Conservation (phyloP, 495 filamentous ascomycete species). For the Aspergillus asperescens region DNA sequence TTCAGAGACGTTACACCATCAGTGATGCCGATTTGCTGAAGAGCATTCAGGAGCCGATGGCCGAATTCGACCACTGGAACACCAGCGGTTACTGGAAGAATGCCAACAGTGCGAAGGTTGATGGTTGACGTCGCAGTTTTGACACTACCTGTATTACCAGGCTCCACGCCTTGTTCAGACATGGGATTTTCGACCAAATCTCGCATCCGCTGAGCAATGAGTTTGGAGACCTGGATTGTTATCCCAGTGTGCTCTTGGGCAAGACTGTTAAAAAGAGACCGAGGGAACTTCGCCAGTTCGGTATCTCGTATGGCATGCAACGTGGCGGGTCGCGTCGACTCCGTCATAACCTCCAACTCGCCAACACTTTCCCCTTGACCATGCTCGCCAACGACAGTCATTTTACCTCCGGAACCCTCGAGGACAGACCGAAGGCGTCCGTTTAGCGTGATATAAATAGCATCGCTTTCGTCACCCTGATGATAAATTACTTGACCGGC, state of each 20-base stretch:
- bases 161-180: conserved; percentile 60
- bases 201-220: conserved; percentile 93
- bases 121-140: conserved; percentile 77
- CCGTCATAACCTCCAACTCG: conserved; percentile 94
- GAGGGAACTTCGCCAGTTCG: conserved; percentile 91
- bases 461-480: conserved; percentile 92
- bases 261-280: conserved; percentile 93
- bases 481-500: conserved; percentile 92
- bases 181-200: conserved; percentile 75
- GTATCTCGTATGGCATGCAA: conserved; percentile 95
- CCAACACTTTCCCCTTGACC: conserved; percentile 97
- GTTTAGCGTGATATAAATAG: conserved; percentile 96
- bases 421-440: conserved; percentile 77
- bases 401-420: conserved; percentile 71
- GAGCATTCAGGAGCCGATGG: conserved; percentile 77
- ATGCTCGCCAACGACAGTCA: conserved; percentile 86
- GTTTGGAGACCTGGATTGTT: conserved; percentile 97
- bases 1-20: conserved; percentile 91
- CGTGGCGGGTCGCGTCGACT: conserved; percentile 80
- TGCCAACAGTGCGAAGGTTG: conserved; percentile 88
- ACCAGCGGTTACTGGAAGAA: conserved; percentile 83
- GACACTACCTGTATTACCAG: conserved; percentile 50
- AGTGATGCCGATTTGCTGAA: conserved; percentile 79
- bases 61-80: conserved; percentile 94
- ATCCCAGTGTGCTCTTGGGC: conserved; percentile 96